Evolutionary conservation across 2,329 filamentous ascomycete genomes (phyloP).

Genomic region (Stagonosporopsis cucurbitacearum): DNA sequence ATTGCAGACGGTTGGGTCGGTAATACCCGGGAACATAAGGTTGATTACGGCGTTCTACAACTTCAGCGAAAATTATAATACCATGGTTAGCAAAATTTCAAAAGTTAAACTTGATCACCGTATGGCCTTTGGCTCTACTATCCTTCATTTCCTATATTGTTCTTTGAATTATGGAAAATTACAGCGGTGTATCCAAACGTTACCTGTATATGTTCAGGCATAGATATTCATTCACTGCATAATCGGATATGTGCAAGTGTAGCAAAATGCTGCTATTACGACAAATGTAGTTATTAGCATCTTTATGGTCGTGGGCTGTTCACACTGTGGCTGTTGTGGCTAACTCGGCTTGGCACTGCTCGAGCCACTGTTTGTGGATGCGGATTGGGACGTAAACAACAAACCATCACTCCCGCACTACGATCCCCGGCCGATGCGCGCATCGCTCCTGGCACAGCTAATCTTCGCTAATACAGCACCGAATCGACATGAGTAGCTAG

Average conservation of each 20-base stretch:
- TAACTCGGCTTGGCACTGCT: conserved; percentile 1
- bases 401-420: conserved; percentile 19
- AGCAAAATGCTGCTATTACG: not conserved
- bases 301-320: not conserved
- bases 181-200: too few relatives aligned
- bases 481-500: conserved; percentile 32
- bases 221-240: too few relatives aligned
- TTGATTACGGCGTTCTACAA: conserved; percentile 3
- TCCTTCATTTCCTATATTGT: too few relatives aligned
- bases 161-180: too few relatives aligned
- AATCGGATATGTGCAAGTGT: not conserved
- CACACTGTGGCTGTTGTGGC: not conserved
- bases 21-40: conserved; percentile 3
- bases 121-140: too few relatives aligned
- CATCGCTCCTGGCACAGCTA: conserved; percentile 17
- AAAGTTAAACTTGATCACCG: too few relatives aligned
- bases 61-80: conserved; percentile 8
- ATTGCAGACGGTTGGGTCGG: conserved; percentile 1
- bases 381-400: conserved; percentile 16
- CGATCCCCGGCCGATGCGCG: conserved; percentile 23
- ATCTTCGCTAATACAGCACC: conserved; percentile 18
- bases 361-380: conserved; percentile 9
- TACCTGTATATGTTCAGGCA: too few relatives aligned
- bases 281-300: too few relatives aligned
- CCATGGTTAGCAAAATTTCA: conserved; percentile 15